Conservation (phyloP, 139 green algal genomes). For the Astrephomene gubernaculifera region DNA sequence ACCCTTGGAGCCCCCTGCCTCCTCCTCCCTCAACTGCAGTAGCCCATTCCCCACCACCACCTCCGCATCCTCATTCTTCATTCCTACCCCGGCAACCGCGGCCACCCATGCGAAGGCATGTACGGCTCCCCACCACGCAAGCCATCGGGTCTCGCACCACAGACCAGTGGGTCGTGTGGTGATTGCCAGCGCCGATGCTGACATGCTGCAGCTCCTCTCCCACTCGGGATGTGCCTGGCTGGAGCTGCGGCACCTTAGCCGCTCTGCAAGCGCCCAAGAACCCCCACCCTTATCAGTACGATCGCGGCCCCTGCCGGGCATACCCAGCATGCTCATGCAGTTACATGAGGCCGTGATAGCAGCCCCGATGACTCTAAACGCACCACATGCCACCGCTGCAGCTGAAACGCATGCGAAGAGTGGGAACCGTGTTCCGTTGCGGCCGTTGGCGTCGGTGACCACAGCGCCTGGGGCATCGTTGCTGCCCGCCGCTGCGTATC, state of each 20-base stretch:
- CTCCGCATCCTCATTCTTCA: not conserved
- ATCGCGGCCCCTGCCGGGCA: not conserved
- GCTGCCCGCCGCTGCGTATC: not conserved
- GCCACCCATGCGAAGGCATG: not conserved
- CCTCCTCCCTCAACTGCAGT: too few species aligned
- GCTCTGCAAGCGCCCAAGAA: not conserved
- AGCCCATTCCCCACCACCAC: too few species aligned
- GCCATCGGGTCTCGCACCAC: not conserved
- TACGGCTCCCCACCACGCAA: too few species aligned
- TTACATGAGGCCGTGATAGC: not conserved
- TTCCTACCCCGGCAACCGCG: not conserved
- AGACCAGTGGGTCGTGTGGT: not conserved
- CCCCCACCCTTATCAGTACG: not conserved
- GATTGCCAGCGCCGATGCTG: conserved; percentile 13
- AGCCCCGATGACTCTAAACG: too few species aligned
- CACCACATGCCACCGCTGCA: not conserved
- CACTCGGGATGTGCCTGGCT: not conserved
- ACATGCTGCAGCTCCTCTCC: conserved; percentile 43
- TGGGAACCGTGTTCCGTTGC: too few species aligned
- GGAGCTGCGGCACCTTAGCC: conserved; percentile 18
- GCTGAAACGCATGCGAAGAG: not conserved
- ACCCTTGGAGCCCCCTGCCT: too few species aligned
- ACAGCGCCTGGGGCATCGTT: not conserved
- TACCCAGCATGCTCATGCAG: not conserved
- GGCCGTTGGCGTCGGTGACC: too few species aligned